Evolutionary conservation across 768 basidiomycete genomes (phyloP), one percentile per base, ranked within the genome.

Genomic region (Tylopilus vinaceipallidus): DNA sequence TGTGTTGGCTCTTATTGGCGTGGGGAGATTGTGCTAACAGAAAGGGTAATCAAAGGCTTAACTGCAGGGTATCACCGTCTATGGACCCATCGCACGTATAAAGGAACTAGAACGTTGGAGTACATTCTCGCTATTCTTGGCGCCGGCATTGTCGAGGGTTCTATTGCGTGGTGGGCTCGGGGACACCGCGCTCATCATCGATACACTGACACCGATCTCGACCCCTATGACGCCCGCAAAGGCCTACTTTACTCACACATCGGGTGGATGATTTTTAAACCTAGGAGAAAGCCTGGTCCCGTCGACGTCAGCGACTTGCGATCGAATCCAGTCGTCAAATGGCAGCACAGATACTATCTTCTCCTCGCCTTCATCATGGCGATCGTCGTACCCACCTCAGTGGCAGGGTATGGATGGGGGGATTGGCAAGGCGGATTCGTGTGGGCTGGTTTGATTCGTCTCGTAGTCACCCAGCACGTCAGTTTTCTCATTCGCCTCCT

Each of bases 161-260:
- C 93, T 19, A 94, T 98, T 75, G 89, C 90, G 65, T 97, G 95
- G 94, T 98, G 95, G 95, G 85, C 84, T 26, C 81, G 93, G 44
- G 91, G 92, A 40, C 94, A 98, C 75, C 88, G 94, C 49, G 93
- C 94, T 3, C 92, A 94, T 69, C 93, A 94, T 65, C 81, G 92
- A 34, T 94, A 94, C 75, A 95, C 92, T 55, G 93, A 94, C 73
- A 95, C 91, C 57, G 88, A 91, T 45, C 86, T 95, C 56, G 91
- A 95, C 71, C 92, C 91, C 0, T 95, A 95, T 75, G 86, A 88
- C 53, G 91, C 91, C 8, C 85, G 90, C 66, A 83, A 84, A 58
- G 92, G 92, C 45, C 81, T 93, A 65, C 79, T 81, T 67, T 89
- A 80, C 73, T 84, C 88, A 0, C 91, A 94, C 61, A 73, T 93